Base-by-base conservation (phyloP, 1,284 basidiomycete species). In the Nidula niveotomentosa region DNA sequence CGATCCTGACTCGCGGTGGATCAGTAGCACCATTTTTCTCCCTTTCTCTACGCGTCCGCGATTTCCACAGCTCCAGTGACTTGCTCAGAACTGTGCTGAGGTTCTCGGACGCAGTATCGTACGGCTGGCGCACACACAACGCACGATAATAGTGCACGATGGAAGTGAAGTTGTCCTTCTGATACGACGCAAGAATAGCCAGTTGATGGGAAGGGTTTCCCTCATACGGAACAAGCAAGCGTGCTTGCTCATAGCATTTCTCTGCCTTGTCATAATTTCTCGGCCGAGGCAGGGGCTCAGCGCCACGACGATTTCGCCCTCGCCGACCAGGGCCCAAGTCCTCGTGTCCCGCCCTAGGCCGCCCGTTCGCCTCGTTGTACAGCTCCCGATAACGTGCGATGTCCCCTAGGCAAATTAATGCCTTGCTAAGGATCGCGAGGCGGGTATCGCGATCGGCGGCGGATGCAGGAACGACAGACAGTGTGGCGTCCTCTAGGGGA, bases 151-250 rank as follows among this genome's bases (percentile, higher is more conserved):
- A 96, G 68, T 96, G 88, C 60, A 93, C 84, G 12, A 93, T 76
- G 34, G 92, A 88, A 33, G 78, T 76, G 62, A 97, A 94, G n/a
- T 81, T 79, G 70, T 98, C 94, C 58, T 81, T 81, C 62, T 89
- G 79, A 69, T 96, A 96, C 18, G 88, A 87, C 1, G 94, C 85
- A 33, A 99, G 81, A 49, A 98, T 95, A 1, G 96, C 96, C 33
- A 99, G 85, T 72, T 98, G 96, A 68, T 98, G 96, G 43, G 90
- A 96, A 1, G 96, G 86, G 64, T 96, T 95, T 8, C 93, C 93
- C 53, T 85, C 81, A 54, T 89, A 80, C 0, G 95, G 94, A n/a
- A 90, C 75, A 6, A 97, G 77, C 35, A 87, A 66, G 47, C 90
- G 81, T 3, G 95, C 95, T 60, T 92, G 89, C 58, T 93, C 85